phyloP scores from a whole-genome alignment of 2,329 filamentous ascomycete genomes.

The Ascochyta clinopodiicola region DNA sequence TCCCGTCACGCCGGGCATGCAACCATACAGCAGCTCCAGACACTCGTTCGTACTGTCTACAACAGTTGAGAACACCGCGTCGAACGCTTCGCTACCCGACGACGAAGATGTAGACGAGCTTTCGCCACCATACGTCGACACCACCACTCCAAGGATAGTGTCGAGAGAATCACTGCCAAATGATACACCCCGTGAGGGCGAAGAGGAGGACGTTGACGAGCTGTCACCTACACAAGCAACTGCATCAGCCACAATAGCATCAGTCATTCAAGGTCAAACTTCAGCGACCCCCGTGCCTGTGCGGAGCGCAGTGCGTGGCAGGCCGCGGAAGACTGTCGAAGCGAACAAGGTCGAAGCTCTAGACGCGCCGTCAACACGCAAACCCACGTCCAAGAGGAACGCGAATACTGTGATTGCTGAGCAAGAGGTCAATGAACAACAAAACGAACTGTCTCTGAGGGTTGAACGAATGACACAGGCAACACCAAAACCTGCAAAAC shows the following conservation, averaged over 20 bases:
- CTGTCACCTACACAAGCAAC: conserved; percentile 18
- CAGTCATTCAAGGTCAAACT: background rate
- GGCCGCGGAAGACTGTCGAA: conserved; percentile 17
- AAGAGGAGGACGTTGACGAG: conserved; percentile 31
- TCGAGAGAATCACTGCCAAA: conserved; percentile 15
- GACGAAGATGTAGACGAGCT: conserved; percentile 41
- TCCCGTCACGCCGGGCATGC: conserved; percentile 34
- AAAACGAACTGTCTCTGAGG: conserved; percentile 33
- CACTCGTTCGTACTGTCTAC: conserved; percentile 20
- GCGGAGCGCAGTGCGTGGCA: conserved; percentile 12
- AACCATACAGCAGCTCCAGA: conserved; percentile 21
- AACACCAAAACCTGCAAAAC: conserved; percentile 2
- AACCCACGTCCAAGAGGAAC: conserved; percentile 16
- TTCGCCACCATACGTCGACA: conserved; percentile 25
- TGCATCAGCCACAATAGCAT: background rate
- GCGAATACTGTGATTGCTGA: conserved; percentile 3
- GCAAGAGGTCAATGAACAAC: conserved; percentile 10
- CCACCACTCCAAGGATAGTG: conserved; percentile 22
- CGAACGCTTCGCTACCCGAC: conserved; percentile 18
- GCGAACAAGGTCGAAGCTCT: conserved; percentile 9
- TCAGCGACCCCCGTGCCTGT: conserved; percentile 1
- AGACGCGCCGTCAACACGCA: conserved; percentile 21
- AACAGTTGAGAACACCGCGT: conserved; percentile 21
- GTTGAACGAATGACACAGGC: conserved; percentile 11
- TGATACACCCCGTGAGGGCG: background rate